Percentiles rank a stretch among this genome's conserved stretches.
phyloP scores from a whole-genome alignment of 2,329 filamentous ascomycete species.

The Aspergillus phoenicis region DNA sequence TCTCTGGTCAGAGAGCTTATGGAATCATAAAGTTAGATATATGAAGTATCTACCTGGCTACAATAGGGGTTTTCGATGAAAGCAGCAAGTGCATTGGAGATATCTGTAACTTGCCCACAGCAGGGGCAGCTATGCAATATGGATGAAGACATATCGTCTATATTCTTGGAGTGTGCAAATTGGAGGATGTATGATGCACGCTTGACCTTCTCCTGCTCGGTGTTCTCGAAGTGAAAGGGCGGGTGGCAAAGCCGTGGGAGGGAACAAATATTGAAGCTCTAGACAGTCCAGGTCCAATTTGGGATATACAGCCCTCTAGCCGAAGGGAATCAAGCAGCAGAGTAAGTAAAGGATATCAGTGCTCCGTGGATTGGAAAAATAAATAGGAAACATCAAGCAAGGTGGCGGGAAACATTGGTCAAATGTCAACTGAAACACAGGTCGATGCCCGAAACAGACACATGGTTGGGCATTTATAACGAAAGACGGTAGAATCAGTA shows the following conservation, averaged over 20 bases:
- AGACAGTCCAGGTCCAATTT: background rate
- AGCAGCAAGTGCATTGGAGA: constrained; percentile 37
- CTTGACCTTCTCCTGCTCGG: background rate
- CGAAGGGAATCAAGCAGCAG: no score
- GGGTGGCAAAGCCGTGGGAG: background rate
- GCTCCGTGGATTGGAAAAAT: background rate
- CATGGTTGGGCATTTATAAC: background rate
- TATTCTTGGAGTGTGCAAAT: background rate
- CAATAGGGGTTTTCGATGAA: constrained; percentile 44
- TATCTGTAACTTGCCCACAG: constrained; percentile 42
- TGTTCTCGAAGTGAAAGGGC: background rate
- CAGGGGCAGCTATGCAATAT: constrained; percentile 43
- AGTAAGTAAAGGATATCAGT: background rate
- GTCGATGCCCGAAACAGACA: background rate
- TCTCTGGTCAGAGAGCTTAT: constrained; percentile 25
- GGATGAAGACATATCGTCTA: constrained; percentile 38
- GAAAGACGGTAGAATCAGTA: background rate
- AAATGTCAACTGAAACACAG: background rate
- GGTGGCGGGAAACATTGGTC: background rate
- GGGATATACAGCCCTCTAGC: background rate
- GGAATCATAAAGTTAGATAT: constrained; percentile 17
- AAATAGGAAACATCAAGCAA: background rate
- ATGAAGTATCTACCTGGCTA: constrained; percentile 40
- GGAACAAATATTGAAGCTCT: background rate
- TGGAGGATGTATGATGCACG: background rate